Evolutionary conservation across 1,284 basidiomycete species (phyloP).

Genomic region (Mrakiaceae sp.): DNA sequence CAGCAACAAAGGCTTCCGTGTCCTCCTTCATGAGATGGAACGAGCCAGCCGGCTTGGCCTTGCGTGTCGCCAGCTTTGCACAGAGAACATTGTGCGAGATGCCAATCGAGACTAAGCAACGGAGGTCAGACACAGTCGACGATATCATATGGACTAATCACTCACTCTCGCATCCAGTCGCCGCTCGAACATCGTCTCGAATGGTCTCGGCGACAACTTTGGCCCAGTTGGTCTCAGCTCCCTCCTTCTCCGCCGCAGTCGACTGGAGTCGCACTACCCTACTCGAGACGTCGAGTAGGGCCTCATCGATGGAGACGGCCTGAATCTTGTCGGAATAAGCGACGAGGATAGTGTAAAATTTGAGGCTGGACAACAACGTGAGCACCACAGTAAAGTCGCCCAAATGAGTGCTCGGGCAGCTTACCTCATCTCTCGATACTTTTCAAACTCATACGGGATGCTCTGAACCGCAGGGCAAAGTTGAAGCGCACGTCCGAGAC

Average conservation of each 20-base stretch:
- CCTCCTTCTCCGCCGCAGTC: slow-evolving; percentile 31
- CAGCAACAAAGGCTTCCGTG: slow-evolving; percentile 50
- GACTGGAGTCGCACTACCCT: slow-evolving; percentile 41
- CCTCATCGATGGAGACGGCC: slow-evolving; percentile 93
- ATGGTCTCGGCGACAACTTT: slow-evolving; percentile 70
- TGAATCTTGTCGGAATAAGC: slow-evolving; percentile 79
- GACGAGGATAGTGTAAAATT: slow-evolving; percentile 88
- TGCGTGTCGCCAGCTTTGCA: slow-evolving; percentile 78
- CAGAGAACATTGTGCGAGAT: slow-evolving; percentile 85
- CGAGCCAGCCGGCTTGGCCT: slow-evolving; percentile 78
- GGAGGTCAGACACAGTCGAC: not conserved
- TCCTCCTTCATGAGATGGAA: slow-evolving; percentile 55
- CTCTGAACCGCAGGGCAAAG: slow-evolving; percentile 64
- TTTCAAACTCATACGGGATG: slow-evolving; percentile 54
- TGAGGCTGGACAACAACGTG: slow-evolving; percentile 33
- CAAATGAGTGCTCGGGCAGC: too few relatives aligned
- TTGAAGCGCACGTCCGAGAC: slow-evolving; percentile 70
- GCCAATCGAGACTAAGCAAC: slow-evolving; percentile 64
- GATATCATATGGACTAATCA: not conserved
- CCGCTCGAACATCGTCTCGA: slow-evolving; percentile 57
- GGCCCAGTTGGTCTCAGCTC: slow-evolving; percentile 39
- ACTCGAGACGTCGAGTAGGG: slow-evolving; percentile 74
- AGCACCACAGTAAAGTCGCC: not conserved
- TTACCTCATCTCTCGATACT: slow-evolving; percentile 40
- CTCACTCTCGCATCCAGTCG: slow-evolving; percentile 74